Conservation (phyloP, 139 green algal genomes). For the Astrephomene gubernaculifera region DNA sequence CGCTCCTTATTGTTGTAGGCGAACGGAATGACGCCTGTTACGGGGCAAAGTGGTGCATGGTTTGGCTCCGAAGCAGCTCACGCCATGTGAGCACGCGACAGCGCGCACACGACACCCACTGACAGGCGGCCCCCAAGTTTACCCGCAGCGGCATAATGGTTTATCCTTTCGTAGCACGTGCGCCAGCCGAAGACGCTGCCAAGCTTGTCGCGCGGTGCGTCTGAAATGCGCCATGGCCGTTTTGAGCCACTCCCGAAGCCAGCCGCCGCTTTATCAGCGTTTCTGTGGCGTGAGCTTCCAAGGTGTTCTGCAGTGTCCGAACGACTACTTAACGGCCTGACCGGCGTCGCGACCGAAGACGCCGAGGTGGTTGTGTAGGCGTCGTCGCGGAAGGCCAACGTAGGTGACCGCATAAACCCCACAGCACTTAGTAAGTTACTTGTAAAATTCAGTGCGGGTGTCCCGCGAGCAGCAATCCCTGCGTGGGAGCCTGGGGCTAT, state of each 20-base stretch:
- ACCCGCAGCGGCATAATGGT: not conserved
- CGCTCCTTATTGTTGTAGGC: not conserved
- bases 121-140: not conserved
- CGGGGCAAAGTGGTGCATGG: not conserved
- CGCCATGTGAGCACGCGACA: not conserved
- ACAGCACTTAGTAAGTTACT: not conserved
- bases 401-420: not conserved
- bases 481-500: no score
- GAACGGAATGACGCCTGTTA: conserved; percentile 23
- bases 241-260: not conserved
- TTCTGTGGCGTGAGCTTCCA: not conserved
- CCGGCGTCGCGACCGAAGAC: not conserved
- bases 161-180: not conserved
- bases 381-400: not conserved
- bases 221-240: not conserved
- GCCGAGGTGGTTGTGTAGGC: not conserved
- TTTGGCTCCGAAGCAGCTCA: not conserved
- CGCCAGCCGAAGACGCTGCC: not conserved
- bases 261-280: not conserved
- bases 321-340: not conserved
- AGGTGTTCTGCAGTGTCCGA: not conserved
- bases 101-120: not conserved
- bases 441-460: no score
- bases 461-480: not conserved
- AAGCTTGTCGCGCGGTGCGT: not conserved